Base-by-base conservation (phyloP, 2,329 filamentous ascomycete genomes). In the Alternaria sp. region DNA sequence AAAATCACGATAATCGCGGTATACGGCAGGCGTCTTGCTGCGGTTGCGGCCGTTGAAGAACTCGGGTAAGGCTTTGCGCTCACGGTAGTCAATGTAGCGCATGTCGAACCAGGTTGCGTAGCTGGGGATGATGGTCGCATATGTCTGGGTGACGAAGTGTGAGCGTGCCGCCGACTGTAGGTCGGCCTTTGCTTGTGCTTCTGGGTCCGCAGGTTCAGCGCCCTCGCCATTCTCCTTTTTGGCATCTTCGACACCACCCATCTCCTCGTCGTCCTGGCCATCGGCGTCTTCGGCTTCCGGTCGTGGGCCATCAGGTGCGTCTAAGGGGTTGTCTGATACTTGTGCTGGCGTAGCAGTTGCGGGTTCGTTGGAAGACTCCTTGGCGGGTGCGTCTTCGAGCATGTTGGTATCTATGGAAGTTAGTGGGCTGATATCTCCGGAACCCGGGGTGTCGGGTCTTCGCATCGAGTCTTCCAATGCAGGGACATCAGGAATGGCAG, bases 91-190 rank as follows among this genome's bases (percentile, higher is more conserved):
- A 74, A 99, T 91, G 51, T 87, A 86, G 78, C 94, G 92, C 94
- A 99, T 97, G 80, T 99, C 95, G 78, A 99, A 99, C 95, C 95
- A 99, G 14, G 92, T 95, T 76, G 93, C 96, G 81, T 99, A 99
- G 78, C 94, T 98, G 22, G 95, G 95, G 22, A 99, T 88, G 64
- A 99, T 94, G 75, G 98, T 98, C 63, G 94, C 90, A 76, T 97
- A 94, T 42, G 93, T 96, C 81, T 99, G 95, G 14, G 92, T 89
- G 63, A 97, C 91, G 56, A 99, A 88, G 74, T 98, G 94, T 70
- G 94, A 91, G 66, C 94, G 92, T 52, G 95, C 96, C 4, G 93
- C 90, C 43, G 91, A 89, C 81, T 97, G 94, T 57, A 94, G 84
- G 4, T 88, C 88, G 55, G 93, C 88, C 80, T 97, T 97, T 42